A percentile compares a stretch with the other conserved stretches of the same genome.
These are phyloP conservation scores for Lasiodiplodia sp. DNA, from an alignment of 2,329 filamentous ascomycete genomes.

Conservation along the genomic window DNA sequence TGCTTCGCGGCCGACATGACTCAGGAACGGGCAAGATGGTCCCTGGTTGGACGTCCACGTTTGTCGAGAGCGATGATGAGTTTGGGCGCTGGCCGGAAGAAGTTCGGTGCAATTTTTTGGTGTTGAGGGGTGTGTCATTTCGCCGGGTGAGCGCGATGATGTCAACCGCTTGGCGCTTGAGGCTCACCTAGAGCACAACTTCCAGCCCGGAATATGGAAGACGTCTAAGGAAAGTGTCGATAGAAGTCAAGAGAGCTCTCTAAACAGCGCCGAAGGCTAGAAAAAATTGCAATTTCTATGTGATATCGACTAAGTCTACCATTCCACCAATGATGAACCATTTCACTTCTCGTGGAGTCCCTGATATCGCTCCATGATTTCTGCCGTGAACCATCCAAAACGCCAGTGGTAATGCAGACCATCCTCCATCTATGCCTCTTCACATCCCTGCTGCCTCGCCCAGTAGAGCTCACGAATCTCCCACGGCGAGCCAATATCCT, in stretches of 20 bases:
- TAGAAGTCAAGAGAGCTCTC: too few species aligned
- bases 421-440: not conserved
- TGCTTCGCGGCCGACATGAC: constrained; percentile 36
- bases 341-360: not conserved
- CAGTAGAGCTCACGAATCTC: constrained; percentile 32
- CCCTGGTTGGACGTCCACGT: not conserved
- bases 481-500: constrained; percentile 32
- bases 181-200: too few species aligned
- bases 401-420: not conserved
- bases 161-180: not conserved
- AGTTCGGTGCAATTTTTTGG: constrained; percentile 22
- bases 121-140: constrained; percentile 1
- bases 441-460: constrained; percentile 3
- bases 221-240: too few species aligned
- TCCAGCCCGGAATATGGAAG: too few species aligned
- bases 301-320: not conserved
- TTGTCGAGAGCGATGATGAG: not conserved
- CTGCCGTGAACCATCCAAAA: not conserved
- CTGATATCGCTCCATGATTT: not conserved
- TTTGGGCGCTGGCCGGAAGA: not conserved
- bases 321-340: not conserved
- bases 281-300: not conserved
- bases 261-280: too few species aligned
- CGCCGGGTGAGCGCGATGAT: constrained; percentile 18
- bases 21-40: not conserved